Conservation (phyloP, 257 asterid genomes). For the Nicotiana obtusifolia region DNA sequence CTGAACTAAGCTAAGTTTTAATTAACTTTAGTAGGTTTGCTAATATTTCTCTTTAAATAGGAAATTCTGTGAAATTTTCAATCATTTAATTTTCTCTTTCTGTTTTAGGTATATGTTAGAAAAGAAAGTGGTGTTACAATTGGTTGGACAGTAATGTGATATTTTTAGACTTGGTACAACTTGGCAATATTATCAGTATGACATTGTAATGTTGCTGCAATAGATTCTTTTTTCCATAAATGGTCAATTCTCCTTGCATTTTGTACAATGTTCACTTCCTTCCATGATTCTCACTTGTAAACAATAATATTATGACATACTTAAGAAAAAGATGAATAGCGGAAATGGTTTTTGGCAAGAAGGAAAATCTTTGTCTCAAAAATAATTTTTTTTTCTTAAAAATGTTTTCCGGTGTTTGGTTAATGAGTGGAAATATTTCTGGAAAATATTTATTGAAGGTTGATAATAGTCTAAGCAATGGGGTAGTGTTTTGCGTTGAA, state of each 20-base stretch:
- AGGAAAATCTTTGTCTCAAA: not conserved
- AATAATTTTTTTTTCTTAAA: not conserved
- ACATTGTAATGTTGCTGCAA: not conserved
- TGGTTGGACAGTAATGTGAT: not conserved
- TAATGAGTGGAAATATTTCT: not conserved
- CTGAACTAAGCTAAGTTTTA: not conserved
- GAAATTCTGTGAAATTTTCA: not conserved
- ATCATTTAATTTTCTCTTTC: not conserved
- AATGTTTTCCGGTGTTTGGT: not conserved
- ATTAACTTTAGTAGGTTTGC: not conserved
- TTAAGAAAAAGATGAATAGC: not conserved
- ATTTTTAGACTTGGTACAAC: not conserved
- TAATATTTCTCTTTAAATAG: not conserved
- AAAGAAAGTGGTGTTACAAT: not conserved
- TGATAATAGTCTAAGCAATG: not conserved
- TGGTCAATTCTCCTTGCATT: not conserved
- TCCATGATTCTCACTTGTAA: not conserved
- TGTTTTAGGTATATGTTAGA: not conserved
- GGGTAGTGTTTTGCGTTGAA: not conserved
- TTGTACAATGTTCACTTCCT: not conserved
- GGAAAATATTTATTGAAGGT: not conserved
- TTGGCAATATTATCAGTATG: not conserved
- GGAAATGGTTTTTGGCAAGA: not conserved
- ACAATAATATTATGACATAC: not conserved
- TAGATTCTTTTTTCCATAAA: not conserved